Evolutionary conservation across 179 eudicot genomes (phyloP).

Genomic region (Amaranthus tricolor): DNA sequence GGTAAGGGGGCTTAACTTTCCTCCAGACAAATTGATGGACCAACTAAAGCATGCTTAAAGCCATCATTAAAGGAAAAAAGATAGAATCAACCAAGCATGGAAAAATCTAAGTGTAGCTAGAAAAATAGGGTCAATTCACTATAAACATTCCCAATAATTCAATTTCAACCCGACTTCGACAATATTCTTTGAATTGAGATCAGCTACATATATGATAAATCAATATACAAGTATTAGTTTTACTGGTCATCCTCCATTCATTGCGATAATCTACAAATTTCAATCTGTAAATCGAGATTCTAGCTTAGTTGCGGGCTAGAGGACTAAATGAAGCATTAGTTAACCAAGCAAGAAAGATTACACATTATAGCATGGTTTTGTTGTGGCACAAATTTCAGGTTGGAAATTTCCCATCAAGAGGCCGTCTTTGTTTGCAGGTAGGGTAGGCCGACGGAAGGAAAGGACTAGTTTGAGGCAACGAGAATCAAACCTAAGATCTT

Average conservation of each 20-base stretch:
- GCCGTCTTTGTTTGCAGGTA: too few species aligned
- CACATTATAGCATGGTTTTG: neutral
- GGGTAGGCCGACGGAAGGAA: too few species aligned
- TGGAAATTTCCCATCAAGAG: conserved; percentile 1
- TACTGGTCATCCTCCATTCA: neutral
- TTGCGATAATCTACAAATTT: neutral
- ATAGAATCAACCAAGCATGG: conserved; percentile 25
- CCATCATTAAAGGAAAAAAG: conserved; percentile 53
- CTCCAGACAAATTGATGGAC: conserved; percentile 39
- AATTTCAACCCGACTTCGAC: too few species aligned
- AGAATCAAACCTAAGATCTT: too few species aligned
- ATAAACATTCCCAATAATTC: too few species aligned
- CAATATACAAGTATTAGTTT: neutral
- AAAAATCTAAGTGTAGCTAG: conserved; percentile 5
- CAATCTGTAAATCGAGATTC: neutral
- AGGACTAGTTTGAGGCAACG: too few species aligned
- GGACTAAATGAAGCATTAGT: neutral
- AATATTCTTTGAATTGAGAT: neutral
- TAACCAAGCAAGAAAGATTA: neutral
- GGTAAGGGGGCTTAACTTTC: too few species aligned
- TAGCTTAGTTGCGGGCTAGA: too few species aligned
- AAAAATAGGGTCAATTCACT: neutral
- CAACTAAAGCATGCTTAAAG: conserved; percentile 47
- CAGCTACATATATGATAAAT: neutral
- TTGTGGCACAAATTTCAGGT: conserved; percentile 13